Evolutionary conservation across 192 early-diverging fungal species (phyloP), one percentile per base, ranked within the genome.

Genomic region (Backusella psychrophila): DNA sequence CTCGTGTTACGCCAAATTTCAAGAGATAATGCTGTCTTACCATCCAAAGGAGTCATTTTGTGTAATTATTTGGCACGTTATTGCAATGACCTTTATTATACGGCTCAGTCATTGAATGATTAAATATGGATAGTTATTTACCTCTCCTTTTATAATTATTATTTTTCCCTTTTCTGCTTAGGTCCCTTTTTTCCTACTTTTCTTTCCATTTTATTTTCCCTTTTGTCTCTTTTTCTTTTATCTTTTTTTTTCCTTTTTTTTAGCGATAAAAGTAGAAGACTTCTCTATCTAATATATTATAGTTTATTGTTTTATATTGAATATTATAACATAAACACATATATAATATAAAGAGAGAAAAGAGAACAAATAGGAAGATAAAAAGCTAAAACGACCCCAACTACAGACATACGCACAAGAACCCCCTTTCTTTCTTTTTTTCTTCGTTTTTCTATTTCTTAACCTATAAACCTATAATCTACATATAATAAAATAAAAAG

Each of bases 141-240:
- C 11, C 21, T 59, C 56, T 29, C 26, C 21, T 63, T 63, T 12
- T 63, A 23, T 63, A 6, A 23, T 63, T 29, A 63, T 63, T 63
- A 63, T 63, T 63, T 5, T 63, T 63, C 56, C 56, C 26, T 63
- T 49, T 63, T 63, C 56, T 63, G 56, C 26, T 63, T 63, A 63
- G 26, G 56, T 63, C 23, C 56, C 23, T 63, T 59, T 59, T 26
- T 59, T 19, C 17, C 6, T 19, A 17, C 53, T 59, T 59, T 59
- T 59, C 21, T 23, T 59, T 59, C 53, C 52, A 21, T n/a, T n/a
- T 53, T 53, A 19, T 21, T 21, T 53, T 53, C n/a, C 49, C 46
- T 49, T 49, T 52, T 52, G 15, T 52, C 19, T 17, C 19, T 52
- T 17, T n/a, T 21, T 56, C 21, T 56, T 56, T 21, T 56, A 9